phyloP scores from a whole-genome alignment of 148 eudicot genomes.

The Agrostemma githago region DNA sequence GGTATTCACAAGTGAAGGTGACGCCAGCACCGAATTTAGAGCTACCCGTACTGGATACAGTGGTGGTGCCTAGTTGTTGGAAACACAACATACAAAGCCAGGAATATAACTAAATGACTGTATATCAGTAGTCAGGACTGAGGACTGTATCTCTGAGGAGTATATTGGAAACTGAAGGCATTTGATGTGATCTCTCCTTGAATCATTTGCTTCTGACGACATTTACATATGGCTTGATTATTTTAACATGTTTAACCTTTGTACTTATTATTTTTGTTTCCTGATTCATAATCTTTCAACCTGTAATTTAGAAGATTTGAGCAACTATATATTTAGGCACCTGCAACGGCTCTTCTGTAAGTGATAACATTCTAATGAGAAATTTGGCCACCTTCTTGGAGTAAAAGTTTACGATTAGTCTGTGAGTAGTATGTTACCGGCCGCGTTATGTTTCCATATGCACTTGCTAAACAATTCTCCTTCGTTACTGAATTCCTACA shows the following conservation, averaged over 20 bases:
- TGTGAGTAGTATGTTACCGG: too few relatives aligned
- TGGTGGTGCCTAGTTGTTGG: slow-evolving; percentile 14
- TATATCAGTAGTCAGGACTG: background rate
- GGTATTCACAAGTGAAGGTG: slow-evolving; percentile 36
- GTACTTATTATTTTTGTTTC: background rate
- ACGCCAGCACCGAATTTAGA: slow-evolving; percentile 37
- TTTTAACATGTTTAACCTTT: background rate
- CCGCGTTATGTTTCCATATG: too few relatives aligned
- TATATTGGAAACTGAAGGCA: background rate
- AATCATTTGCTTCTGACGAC: background rate
- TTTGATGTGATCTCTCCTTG: background rate
- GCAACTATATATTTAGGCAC: background rate
- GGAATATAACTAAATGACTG: background rate
- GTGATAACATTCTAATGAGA: background rate
- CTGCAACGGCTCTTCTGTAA: background rate
- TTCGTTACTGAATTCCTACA: too few relatives aligned
- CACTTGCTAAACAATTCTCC: too few relatives aligned
- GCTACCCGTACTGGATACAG: slow-evolving; percentile 20
- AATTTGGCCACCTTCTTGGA: background rate
- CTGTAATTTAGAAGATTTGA: slow-evolving; percentile 4
- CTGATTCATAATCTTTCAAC: slow-evolving; percentile 6
- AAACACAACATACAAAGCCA: background rate
- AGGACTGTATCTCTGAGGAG: background rate
- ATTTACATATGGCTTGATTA: background rate
- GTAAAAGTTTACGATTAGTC: too few relatives aligned